Evolutionary conservation across 192 early-diverging fungal genomes (phyloP).

Genomic region (Phycomyces nitens): DNA sequence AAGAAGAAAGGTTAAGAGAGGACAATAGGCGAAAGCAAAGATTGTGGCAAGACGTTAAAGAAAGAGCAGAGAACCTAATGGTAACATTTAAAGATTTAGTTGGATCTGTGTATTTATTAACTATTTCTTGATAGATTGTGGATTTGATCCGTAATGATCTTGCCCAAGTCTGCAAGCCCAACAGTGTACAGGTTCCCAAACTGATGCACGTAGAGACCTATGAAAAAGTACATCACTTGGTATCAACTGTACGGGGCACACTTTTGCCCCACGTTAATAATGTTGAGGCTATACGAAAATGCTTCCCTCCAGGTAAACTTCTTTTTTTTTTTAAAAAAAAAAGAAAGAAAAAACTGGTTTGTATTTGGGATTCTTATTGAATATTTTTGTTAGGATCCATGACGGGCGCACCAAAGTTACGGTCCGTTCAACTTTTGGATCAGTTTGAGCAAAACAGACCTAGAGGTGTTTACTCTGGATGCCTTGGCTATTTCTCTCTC

Average conservation of each 20-base stretch:
- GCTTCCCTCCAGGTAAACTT: constrained; percentile 78
- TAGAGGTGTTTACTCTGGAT: constrained; percentile 87
- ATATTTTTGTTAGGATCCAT: constrained; percentile 65
- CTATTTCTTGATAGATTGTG: constrained; percentile 64
- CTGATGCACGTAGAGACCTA: constrained; percentile 90
- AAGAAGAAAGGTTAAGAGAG: constrained; percentile 27
- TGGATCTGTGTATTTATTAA: neutral
- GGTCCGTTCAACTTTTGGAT: constrained; percentile 78
- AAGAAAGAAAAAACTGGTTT: too few relatives aligned
- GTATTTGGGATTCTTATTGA: neutral
- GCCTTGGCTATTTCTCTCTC: constrained; percentile 80
- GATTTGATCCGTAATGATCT: constrained; percentile 95
- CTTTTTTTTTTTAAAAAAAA: neutral
- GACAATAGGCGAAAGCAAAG: constrained; percentile 38
- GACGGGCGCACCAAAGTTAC: constrained; percentile 94
- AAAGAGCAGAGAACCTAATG: constrained; percentile 96
- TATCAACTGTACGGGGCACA: constrained; percentile 74
- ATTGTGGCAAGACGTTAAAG: constrained; percentile 75
- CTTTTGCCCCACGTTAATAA: constrained; percentile 56
- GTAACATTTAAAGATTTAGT: constrained; percentile 33
- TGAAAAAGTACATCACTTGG: constrained; percentile 89
- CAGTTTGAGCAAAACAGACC: constrained; percentile 62
- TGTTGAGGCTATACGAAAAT: constrained; percentile 67
- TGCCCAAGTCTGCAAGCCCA: constrained; percentile 63
- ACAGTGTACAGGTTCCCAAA: constrained; percentile 68